phyloP scores from a whole-genome alignment of 768 basidiomycete genomes.

The Asterophora lycoperdoides region DNA sequence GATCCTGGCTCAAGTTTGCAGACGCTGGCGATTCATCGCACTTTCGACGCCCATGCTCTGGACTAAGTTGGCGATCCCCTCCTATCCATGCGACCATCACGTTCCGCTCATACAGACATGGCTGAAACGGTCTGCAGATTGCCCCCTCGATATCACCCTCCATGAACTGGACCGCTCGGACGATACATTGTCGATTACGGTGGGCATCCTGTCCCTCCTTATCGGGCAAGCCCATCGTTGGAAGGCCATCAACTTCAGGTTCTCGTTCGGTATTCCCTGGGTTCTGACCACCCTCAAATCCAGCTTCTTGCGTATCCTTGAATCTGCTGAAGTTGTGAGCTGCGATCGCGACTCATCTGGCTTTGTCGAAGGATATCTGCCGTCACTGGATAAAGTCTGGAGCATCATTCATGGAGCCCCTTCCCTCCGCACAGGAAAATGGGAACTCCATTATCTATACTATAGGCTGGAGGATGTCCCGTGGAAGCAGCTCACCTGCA shows the following conservation, averaged over 20 bases:
- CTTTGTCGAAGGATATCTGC: background rate
- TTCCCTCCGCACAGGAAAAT: background rate
- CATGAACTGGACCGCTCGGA: background rate
- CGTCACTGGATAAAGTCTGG: background rate
- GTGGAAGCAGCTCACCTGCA: constrained; percentile 7
- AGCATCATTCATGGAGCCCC: background rate
- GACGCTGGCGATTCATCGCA: constrained; percentile 4
- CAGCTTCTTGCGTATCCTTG: background rate
- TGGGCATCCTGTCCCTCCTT: constrained; percentile 6
- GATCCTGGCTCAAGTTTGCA: constrained; percentile 8
- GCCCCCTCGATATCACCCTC: constrained; percentile 7
- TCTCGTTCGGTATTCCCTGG: background rate
- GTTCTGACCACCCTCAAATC: background rate
- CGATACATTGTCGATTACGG: background rate
- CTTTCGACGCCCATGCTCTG: constrained; percentile 10
- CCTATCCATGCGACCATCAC: background rate
- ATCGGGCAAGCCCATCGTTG: constrained; percentile 6
- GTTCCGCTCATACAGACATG: constrained; percentile 4
- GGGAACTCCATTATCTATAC: constrained; percentile 8
- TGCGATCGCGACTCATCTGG: background rate
- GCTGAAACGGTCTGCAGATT: constrained; percentile 3
- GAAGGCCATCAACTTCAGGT: constrained; percentile 9
- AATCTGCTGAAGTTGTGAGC: constrained; percentile 5
- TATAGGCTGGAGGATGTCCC: background rate
- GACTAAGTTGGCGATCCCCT: constrained; percentile 7